Evolutionary conservation across 345 rosid species (phyloP).

Genomic region (Combretum micranthum): DNA sequence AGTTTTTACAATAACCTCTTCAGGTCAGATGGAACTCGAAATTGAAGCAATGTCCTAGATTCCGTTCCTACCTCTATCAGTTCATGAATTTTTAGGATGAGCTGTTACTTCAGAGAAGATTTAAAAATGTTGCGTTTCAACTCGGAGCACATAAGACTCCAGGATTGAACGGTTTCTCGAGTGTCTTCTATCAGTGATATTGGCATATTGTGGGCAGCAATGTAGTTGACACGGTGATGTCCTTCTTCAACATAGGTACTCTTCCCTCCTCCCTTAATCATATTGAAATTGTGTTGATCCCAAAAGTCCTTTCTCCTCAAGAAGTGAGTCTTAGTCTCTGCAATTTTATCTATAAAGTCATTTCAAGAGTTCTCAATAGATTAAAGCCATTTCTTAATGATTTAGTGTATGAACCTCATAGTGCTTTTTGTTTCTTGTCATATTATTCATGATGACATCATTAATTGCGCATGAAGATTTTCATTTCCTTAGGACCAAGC

Average conservation of each 20-base stretch:
- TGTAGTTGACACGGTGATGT: not conserved
- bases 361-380: not conserved
- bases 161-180: not conserved
- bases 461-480: not conserved
- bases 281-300: not conserved
- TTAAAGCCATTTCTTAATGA: not conserved
- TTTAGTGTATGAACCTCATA: not conserved
- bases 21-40: no score
- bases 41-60: no score
- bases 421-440: not conserved
- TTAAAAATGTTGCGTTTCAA: not conserved
- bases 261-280: not conserved
- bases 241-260: not conserved
- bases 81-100: not conserved
- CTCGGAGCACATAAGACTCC: not conserved
- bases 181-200: not conserved
- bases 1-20: no score
- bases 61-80: no score
- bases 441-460: not conserved
- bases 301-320: not conserved
- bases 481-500: not conserved
- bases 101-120: not conserved
- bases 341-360: not conserved
- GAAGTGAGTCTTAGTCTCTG: not conserved
- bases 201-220: not conserved